Conservation (phyloP, 768 basidiomycete species). For the Scleroderma bovista region DNA sequence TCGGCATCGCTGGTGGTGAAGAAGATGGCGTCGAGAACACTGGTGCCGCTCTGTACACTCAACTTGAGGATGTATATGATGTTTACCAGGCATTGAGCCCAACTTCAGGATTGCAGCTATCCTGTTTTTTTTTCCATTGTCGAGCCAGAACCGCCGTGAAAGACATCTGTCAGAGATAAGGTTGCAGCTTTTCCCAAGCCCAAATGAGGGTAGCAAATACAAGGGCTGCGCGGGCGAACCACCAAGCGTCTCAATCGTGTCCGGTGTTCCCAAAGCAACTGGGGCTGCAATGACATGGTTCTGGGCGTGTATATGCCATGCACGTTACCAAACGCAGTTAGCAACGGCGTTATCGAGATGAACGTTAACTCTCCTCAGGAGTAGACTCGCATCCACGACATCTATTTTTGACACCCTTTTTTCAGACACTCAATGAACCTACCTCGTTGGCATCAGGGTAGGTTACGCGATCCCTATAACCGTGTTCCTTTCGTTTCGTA, state of each 20-base stretch:
- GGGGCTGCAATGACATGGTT: too few species aligned
- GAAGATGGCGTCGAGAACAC: conserved; percentile 99
- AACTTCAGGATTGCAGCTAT: conserved; percentile 96
- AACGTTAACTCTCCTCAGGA: conserved; percentile 97
- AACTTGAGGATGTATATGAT: conserved; percentile 93
- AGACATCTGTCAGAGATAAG: conserved; percentile 83
- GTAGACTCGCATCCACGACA: conserved; percentile 20
- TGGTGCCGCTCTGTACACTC: conserved; percentile 90
- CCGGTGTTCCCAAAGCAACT: too few species aligned
- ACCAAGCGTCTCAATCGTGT: too few species aligned
- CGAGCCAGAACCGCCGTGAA: conserved; percentile 81
- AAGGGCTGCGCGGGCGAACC: too few species aligned
- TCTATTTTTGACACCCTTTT: conserved; percentile 1
- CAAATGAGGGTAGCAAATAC: too few species aligned
- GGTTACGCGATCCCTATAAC: conserved; percentile 8
- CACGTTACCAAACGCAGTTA: conserved; percentile 92
- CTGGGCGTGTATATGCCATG: conserved; percentile 84
- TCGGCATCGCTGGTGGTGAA: conserved; percentile 99
- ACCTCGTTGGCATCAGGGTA: conserved; percentile 79
- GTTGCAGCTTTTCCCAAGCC: too few species aligned
- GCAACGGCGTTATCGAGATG: conserved; percentile 97
- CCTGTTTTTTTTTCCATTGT: too few species aligned
- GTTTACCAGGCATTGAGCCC: conserved; percentile 79
- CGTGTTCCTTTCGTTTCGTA: conserved; percentile 21
- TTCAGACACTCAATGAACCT: conserved; percentile 83